These are phyloP conservation scores for Chytridiales sp. DNA, from an alignment of 371 early-diverging fungal genomes.

Conservation along the genomic window DNA sequence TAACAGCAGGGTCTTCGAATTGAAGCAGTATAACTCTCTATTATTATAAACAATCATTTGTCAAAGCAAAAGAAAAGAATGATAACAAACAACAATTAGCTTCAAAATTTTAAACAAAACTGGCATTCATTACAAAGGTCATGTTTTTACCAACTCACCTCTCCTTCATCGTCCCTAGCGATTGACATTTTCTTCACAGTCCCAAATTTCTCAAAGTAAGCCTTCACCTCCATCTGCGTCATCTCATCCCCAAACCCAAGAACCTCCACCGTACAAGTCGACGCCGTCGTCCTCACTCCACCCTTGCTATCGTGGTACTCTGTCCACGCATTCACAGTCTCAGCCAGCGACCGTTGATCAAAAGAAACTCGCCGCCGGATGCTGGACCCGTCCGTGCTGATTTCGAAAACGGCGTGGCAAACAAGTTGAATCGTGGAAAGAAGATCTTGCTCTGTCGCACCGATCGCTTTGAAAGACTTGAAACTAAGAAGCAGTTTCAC, in stretches of 20 bases:
- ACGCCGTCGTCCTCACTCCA: constrained; percentile 1
- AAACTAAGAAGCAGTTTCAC: background rate
- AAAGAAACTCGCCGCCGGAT: background rate
- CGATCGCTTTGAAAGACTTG: constrained; percentile 9
- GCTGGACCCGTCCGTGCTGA: background rate
- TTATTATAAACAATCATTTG: background rate
- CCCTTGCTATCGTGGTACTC: background rate
- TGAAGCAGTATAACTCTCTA: constrained; percentile 10
- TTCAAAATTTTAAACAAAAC: background rate
- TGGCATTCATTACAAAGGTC: background rate
- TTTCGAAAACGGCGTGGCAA: constrained; percentile 7
- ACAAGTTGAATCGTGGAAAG: background rate
- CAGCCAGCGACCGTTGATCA: constrained; percentile 4
- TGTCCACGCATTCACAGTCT: background rate
- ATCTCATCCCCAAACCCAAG: constrained; percentile 3
- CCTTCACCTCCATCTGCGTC: constrained; percentile 3
- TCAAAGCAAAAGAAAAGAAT: background rate
- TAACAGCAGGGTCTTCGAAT: constrained; percentile 10
- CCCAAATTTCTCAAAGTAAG: constrained; percentile 12
- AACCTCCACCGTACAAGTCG: constrained; percentile 6
- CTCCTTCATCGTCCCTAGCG: background rate
- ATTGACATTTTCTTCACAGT: background rate
- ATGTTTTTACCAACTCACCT: background rate
- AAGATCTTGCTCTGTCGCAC: background rate
- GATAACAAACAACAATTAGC: background rate